Evolutionary conservation across 139 green algal species (phyloP).

Genomic region (Zygnema circumcarinatum): DNA sequence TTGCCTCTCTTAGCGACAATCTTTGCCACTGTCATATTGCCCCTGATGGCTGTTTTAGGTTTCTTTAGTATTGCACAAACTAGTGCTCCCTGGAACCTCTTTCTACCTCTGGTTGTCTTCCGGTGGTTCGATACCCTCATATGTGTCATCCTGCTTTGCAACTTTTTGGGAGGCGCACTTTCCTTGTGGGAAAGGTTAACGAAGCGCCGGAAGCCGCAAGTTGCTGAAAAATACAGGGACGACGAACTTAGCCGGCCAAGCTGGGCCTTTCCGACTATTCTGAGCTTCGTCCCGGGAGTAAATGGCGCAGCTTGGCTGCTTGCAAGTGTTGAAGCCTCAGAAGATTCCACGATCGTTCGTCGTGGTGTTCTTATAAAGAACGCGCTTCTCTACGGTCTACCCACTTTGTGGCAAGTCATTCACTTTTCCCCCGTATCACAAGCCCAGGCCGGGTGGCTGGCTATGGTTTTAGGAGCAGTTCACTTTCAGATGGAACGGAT

Average conservation of each 20-base stretch:
- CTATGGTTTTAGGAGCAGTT: slow-evolving; percentile 7
- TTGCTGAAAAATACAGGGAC: too few relatives aligned
- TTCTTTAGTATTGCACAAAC: not conserved
- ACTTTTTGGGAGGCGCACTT: slow-evolving; percentile 17
- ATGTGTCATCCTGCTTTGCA: not conserved
- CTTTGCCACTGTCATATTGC: not conserved
- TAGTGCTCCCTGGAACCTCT: not conserved
- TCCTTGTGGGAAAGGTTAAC: not conserved
- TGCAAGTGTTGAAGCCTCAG: not conserved
- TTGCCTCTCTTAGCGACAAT: not conserved
- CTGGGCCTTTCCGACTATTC: not conserved
- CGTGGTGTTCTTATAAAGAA: slow-evolving; percentile 15
- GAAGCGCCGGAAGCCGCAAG: not conserved
- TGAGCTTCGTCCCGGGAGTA: not conserved
- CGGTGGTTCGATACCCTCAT: not conserved
- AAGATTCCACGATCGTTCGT: not conserved
- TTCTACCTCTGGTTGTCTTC: not conserved
- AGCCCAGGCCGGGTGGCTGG: slow-evolving; percentile 4
- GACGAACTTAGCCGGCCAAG: not conserved
- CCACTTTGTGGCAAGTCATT: not conserved
- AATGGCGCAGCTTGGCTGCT: slow-evolving; percentile 7
- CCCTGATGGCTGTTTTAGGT: not conserved
- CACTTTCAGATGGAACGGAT: slow-evolving; percentile 37
- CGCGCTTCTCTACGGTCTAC: slow-evolving; percentile 1
- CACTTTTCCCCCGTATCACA: not conserved